Evolutionary conservation across 2,329 filamentous ascomycete species (phyloP), one percentile per base, ranked within the genome.

Genomic region (Fusarium nematophilum): DNA sequence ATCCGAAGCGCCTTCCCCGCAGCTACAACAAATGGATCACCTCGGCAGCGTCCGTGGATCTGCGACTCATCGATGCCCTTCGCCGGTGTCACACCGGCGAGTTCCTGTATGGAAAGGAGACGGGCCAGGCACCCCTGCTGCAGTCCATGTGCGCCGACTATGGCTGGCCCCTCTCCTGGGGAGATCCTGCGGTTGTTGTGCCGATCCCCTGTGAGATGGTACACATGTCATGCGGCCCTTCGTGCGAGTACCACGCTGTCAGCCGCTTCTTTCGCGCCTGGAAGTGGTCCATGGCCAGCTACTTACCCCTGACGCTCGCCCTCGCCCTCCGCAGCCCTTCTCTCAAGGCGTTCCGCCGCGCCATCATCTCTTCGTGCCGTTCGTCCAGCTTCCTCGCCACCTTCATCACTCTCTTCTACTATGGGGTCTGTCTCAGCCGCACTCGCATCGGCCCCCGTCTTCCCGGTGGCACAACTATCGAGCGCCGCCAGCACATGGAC

Each of bases 131-230:
- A 1, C 76, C 81, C 9, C 79, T 95, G 9, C 82, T 96, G 0
- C 81, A 86, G 62, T 79, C 81, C 57, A 91, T 96, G 87, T 93
- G 90, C 70, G 78, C 76, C 59, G 90, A 95, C 64, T 89, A 90
- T 73, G 77, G 78, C 25, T 86, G 87, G 79, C 91, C 92, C 1
- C 69, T 80, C n/a, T 76, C 78, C 52, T 93, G 88, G 84, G 92
- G 90, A 15, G 88, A 96, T 72, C 91, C 92, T 1, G 80, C 82
- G 14, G 79, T 81, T 51, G 84, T 87, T 1, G 76, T 89, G 9
- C 92, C 92, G 0, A 89, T 94, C 54, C 91, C 91, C 1, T 96
- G 92, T 75, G 88, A 92, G 72, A 80, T 96, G 62, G 91, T 95
- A 3, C 92, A 96, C 76, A 92, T 92, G 86, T 90, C 90, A 49